Percentiles rank a stretch among this genome's conserved stretches.
Evolutionary conservation across 169 alveolate genomes (phyloP).

Genomic region (Theileria annulata): DNA sequence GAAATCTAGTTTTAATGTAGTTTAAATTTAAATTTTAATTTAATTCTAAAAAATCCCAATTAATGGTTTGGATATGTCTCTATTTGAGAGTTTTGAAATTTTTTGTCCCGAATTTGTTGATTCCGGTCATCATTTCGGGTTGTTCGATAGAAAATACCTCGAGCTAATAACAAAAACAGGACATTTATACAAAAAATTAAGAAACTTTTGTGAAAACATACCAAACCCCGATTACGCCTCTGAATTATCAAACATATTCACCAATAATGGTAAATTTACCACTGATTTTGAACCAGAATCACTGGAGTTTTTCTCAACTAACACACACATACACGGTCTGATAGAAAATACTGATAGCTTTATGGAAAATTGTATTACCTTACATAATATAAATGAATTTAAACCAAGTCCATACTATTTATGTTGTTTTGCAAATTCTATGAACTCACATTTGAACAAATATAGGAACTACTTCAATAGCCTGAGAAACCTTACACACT

Average conservation of each 20-base stretch:
- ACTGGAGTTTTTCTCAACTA: background rate
- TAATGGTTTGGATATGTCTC: constrained; percentile 69
- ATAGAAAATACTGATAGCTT: background rate
- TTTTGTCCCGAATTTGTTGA: constrained; percentile 49
- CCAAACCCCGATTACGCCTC: constrained; percentile 58
- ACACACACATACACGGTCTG: background rate
- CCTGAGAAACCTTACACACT: background rate
- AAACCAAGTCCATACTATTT: constrained; percentile 55
- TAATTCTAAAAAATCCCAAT: constrained; percentile 32
- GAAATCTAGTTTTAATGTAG: constrained; percentile 3
- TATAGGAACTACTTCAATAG: constrained; percentile 23
- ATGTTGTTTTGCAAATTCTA: constrained; percentile 35
- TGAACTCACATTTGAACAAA: constrained; percentile 61
- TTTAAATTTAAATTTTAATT: background rate
- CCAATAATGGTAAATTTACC: background rate
- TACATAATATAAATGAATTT: background rate
- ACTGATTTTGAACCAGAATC: background rate
- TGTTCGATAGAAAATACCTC: constrained; percentile 55
- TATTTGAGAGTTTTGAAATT: constrained; percentile 75
- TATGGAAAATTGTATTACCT: background rate
- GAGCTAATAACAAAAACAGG: constrained; percentile 66
- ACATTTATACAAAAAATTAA: constrained; percentile 23
- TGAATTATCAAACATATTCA: constrained; percentile 11
- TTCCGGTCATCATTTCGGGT: background rate
- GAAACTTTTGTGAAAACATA: constrained; percentile 26